Base-by-base conservation (phyloP, 108 stramenopile species). In the Cyclotella choctawhatcheeana region DNA sequence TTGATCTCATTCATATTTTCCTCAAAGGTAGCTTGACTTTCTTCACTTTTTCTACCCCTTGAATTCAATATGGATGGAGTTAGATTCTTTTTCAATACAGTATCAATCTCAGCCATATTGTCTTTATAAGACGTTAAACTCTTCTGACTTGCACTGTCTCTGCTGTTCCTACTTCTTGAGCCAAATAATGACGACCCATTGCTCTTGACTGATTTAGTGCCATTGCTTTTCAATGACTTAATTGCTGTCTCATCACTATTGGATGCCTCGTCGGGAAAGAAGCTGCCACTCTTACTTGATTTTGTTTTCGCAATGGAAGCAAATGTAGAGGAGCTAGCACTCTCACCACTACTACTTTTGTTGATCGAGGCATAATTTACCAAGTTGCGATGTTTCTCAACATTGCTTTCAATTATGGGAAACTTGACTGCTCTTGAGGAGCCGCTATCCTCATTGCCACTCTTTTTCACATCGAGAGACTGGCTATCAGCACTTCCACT, bases 91-190 rank as follows among this genome's bases (percentile, higher is more conserved):
- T 45, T 32, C 35, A 65, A 48, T 27, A 66, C 26, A 43, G 48
- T 78, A 45, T 70, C 64, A 6, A 64, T 40, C 34, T 78, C 55
- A 31, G 40, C 25, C 14, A 70, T 24, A 29, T 70, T 78, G 3
- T 64, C 63, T 22, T 77, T 53, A 34, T 64, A 69, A 18, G 45
- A 37, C 31, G 58, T 26, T 40, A 12, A 5, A 62, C 44, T 26
- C n/a, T n/a, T n/a, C n/a, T n/a, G n/a, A n/a, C n/a, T n/a, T n/a
- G n/a, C n/a, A n/a, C n/a, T n/a, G n/a, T n/a, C n/a, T n/a, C n/a
- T n/a, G n/a, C n/a, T n/a, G n/a, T n/a, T n/a, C n/a, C n/a, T n/a
- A 16, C 21, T 4, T 40, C 13, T 32, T 35, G 37, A 37, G 5
- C 29, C 29, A 32, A 18, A 31, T 6, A 27, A 30, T 7, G 26